Base-by-base conservation (phyloP, 2,329 filamentous ascomycete genomes). In the Neofusicoccum ribis region DNA sequence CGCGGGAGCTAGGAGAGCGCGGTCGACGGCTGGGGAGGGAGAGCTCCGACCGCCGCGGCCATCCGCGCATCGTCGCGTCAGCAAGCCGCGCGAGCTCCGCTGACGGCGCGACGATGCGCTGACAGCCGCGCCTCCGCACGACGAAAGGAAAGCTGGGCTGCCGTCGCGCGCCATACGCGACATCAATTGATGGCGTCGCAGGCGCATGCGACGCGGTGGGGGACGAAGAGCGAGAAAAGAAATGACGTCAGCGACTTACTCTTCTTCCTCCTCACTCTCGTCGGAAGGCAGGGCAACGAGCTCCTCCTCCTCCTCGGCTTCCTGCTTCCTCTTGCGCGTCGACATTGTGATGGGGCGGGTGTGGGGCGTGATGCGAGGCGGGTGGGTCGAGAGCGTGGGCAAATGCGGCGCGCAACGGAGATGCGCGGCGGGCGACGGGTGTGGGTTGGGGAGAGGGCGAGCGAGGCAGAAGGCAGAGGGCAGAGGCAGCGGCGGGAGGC, bases 311-410 rank as follows among this genome's bases (percentile, higher is more conserved):
- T 65, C 63, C 23, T 65, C 63, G 23, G 63, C 63, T n/a, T 65
- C 63, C 49, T 65, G 63, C 63, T 65, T 65, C 63, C 63, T 65
- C 63, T 65, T 65, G 63, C 63, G 63, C 36, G 63, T 65, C 49
- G 63, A 65, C 63, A 65, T 65, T 47, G 12, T 60, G 27, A 20
- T 20, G 44, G n/a, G 5, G 23, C 23, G 23, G 15, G n/a, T 9
- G 27, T 27, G 49, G 39, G 39, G n/a, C 20, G 27, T 27, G 49
- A 23, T 20, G 5, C 47, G 20, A 15, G 50, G 27, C 27, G 27
- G 27, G 27, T 31, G 27, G 27, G 27, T 31, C 23, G n/a, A 44
- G 37, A 17, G 37, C 37, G 39, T 36, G 49, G 37, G 23, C 15
- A 41, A 36, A 17, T 15, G 23, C 17, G 46, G 61, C 47, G 61